Evolutionary conservation across 2,329 filamentous ascomycete species (phyloP), one percentile per base, ranked within the genome.

Genomic region (Leptographium flavum): DNA sequence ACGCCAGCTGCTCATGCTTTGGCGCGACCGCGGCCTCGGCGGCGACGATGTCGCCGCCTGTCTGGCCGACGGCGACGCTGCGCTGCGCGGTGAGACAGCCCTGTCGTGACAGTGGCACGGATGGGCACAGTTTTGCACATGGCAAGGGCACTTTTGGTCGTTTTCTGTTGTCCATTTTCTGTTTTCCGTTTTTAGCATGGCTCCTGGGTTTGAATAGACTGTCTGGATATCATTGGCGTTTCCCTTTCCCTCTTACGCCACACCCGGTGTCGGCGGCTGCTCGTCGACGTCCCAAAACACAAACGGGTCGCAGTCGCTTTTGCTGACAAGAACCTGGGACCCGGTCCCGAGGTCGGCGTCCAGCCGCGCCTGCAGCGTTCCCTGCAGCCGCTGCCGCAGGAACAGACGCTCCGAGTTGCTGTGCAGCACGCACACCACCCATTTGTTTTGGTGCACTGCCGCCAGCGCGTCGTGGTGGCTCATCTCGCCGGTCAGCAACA

Each of bases 351-450:
- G 58, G 52, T 74, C 71, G 41, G 67, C 62, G 44, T 62, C 65
- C 30, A 94, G 61, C 48, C 68, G 63, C 33, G 67, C 66, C 54
- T 78, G 67, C 54, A 95, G 63, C 60, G 79, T 76, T 17, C 69
- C 68, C 54, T 73, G 72, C 65, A 98, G 72, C 39, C 83, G 76
- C 48, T 80, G 71, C 47, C 72, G 72, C 55, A 98, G 63, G 58
- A 90, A 98, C 0, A 78, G 81, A 31, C 92, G 70, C 67, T 98
- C 92, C 0, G 85, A 92, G 61, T 96, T 96, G 54, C 83, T 90
- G 61, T 98, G 92, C 56, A 94, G 94, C 40, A 94, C 71, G 35
- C 81, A 83, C 43, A 96, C 75, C 1, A 96, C 84, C 45, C 79
- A 82, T 51, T 81, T 81, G 1, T 88, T 88, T 47, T 80, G 75